Base-by-base conservation (phyloP, 495 filamentous ascomycete species). In the Aspergillus nanangensis region DNA sequence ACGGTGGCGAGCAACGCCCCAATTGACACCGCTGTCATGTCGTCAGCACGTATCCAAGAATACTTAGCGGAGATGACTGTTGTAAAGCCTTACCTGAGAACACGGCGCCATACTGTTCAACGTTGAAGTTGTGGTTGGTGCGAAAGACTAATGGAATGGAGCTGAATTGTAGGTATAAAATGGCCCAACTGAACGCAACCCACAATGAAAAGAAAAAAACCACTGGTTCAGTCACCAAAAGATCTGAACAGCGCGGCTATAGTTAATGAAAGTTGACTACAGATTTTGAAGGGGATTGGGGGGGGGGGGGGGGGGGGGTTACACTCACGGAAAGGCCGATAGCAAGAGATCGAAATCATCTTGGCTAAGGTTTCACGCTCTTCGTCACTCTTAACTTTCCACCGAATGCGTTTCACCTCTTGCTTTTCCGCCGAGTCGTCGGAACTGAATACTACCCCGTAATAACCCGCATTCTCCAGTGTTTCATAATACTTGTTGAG, bases 141-240 rank as follows among this genome's bases (percentile, higher is more conserved):
- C 60, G 48, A 63, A 92, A 95, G 41, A 95, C 81, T 8, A 92
- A 72, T 0, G 90, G 88, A 21, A 97, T 78, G 5, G 81, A 82
- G 21, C 78, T 75, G 52, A 93, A 90, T 20, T 84, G 84, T 19
- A 97, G 72, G 62, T 96, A 96, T 0, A 97, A 75, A 0, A 93
- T 78, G 1, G 84, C 90, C 92, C 91, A 97, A 38, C 80, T 82
- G 62, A 96, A 96, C 4, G 88, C 72, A 3, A 88, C 81, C 92
- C 91, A 96, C 10, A 93, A 69, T 14, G 86, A 91, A 65, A 96
- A 96, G 71, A 86, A 95, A 69, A 96, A 95, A 13, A 96, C 89
- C 14, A 96, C 88, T 0, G 91, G 88, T 54, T 96, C 92, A 10
- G 90, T 95, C 55, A 88, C 67, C 18, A 97, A 82, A 21, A 97